Percentiles rank a stretch among this genome's conserved stretches.
These are phyloP conservation scores for Fusarium bactridioides DNA, from an alignment of 2,329 filamentous ascomycete genomes.

Conservation along the genomic window DNA sequence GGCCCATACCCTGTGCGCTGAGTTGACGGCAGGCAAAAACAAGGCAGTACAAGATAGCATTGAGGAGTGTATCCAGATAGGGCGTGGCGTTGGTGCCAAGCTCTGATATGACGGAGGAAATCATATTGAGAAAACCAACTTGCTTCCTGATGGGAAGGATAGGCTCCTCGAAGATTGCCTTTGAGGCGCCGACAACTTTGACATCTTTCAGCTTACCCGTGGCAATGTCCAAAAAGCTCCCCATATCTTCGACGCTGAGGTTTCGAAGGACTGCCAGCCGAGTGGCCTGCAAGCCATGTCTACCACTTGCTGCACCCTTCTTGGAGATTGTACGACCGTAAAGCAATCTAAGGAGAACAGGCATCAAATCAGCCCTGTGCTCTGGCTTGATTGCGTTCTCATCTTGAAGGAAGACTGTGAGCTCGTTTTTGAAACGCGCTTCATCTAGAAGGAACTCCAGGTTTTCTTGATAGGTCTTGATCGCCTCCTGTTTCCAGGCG, in stretches of 20 bases:
- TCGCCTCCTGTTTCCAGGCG: constrained; percentile 83
- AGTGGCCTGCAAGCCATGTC: constrained; percentile 81
- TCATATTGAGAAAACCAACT: constrained; percentile 90
- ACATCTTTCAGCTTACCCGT: constrained; percentile 74
- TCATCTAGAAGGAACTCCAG: constrained; percentile 89
- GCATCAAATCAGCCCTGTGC: constrained; percentile 79
- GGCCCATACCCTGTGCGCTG: constrained; percentile 49
- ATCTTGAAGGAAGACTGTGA: constrained; percentile 86
- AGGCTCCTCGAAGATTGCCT: constrained; percentile 64
- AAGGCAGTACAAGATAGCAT: constrained; percentile 83
- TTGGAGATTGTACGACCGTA: constrained; percentile 90
- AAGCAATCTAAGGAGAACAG: constrained; percentile 83
- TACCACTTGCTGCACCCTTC: constrained; percentile 77
- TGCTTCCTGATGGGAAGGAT: constrained; percentile 78
- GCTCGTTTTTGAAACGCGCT: constrained; percentile 88
- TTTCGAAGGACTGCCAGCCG: constrained; percentile 83
- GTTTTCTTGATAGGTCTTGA: constrained; percentile 84
- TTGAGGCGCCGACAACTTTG: constrained; percentile 61
- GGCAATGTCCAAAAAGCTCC: constrained; percentile 83
- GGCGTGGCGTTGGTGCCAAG: constrained; percentile 76
- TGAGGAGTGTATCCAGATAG: constrained; percentile 74
- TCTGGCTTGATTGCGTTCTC: constrained; percentile 75
- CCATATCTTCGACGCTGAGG: constrained; percentile 76
- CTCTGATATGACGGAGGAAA: constrained; percentile 84
- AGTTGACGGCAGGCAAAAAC: constrained; percentile 72